Evolutionary conservation across 2,329 filamentous ascomycete species (phyloP), one percentile per base, ranked within the genome.

Genomic region (Ophiostoma quercus): DNA sequence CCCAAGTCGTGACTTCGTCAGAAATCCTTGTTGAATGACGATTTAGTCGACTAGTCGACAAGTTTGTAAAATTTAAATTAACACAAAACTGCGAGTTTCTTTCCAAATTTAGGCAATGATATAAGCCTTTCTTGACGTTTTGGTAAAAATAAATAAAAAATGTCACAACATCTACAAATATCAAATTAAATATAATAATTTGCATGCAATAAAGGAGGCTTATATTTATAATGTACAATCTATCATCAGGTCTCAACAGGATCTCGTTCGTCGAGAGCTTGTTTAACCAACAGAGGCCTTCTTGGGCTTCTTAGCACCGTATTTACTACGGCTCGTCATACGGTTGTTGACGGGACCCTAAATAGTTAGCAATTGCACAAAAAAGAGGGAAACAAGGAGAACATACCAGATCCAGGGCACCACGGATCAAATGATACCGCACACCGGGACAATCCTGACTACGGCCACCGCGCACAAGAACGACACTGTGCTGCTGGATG

Each of bases 251-350:
- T 29, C 37, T 66, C 7, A 29, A 25, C 19, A 60, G 9, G 39
- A 8, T 12, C n/a, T 19, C 37, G 22, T 19, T 66, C n/a, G n/a
- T 16, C 37, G 11, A 25, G 9, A 16, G 5, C 14, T 12, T 22
- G 34, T 75, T 69, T 74, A 77, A 73, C 84, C 82, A 51, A 87
- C 83, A 0, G 84, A 84, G 29, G 89, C 88, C 79, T 88, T 88
- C 89, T 98, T 98, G 0, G 95, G 94, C 84, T 97, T 98, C 89
- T 99, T 99, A 67, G 95, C 96, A 72, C 95, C 95, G 78, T 97
- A 99, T 82, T 99, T 99, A 77, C 93, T 97, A 76, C 95, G 86
- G 79, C 91, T 92, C 29, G 89, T 92, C 76, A 90, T 86, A 75
- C 95, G 86, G 79, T 88, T 95, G 29, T 88, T 89, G 74, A 99